These are phyloP conservation scores for Solanum aculeatissimum DNA, from an alignment of 305 asterid species.

Conservation along the genomic window DNA sequence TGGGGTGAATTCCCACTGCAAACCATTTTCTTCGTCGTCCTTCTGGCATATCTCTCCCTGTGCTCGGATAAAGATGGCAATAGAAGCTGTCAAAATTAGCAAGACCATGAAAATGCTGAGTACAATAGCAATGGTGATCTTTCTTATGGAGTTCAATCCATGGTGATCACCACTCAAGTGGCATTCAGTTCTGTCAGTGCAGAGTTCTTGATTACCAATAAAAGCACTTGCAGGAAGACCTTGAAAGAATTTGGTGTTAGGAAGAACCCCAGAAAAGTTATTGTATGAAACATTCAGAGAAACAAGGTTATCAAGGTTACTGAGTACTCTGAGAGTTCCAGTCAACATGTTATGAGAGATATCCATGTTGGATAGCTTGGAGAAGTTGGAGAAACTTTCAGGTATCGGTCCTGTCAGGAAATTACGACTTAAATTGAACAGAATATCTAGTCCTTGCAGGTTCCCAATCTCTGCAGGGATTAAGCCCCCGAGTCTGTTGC, in stretches of 20 bases:
- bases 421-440: constrained; percentile 48
- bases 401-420: constrained; percentile 40
- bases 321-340: constrained; percentile 39
- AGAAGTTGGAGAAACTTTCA: constrained; percentile 38
- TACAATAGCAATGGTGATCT: constrained; percentile 21
- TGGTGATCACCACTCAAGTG: constrained; percentile 11
- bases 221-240: constrained; percentile 34
- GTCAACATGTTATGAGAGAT: constrained; percentile 53
- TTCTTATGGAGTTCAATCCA: constrained; percentile 24
- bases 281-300: constrained; percentile 58
- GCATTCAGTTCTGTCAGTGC: constrained; percentile 28
- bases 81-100: constrained; percentile 19
- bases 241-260: constrained; percentile 44
- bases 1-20: constrained; percentile 50
- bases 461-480: constrained; percentile 47
- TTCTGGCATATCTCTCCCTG: constrained; percentile 8
- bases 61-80: constrained; percentile 23
- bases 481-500: constrained; percentile 26
- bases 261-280: constrained; percentile 49
- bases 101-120: constrained; percentile 22
- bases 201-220: constrained; percentile 45
- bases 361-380: constrained; percentile 56
- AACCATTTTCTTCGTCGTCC: constrained; percentile 35
- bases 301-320: constrained; percentile 53
- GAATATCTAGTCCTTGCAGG: constrained; percentile 48